Conservation (phyloP, 2,329 filamentous ascomycete genomes). For the Didymellaceae sp. region DNA sequence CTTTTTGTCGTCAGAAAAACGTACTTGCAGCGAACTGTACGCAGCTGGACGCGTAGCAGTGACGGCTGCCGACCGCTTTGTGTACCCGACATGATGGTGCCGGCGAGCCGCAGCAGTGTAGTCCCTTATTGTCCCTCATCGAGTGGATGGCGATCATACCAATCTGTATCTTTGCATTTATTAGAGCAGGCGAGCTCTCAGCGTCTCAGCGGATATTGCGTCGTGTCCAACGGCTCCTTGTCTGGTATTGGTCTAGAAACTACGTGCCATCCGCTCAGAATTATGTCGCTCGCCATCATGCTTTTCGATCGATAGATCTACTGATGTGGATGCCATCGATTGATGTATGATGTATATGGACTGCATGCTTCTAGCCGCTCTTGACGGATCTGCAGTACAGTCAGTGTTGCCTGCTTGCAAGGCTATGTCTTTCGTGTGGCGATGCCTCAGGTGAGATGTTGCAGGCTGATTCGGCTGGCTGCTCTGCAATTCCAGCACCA, state of each 20-base stretch:
- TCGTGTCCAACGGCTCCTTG: conserved; percentile 10
- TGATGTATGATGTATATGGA: background rate
- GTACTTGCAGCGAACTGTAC: too few relatives aligned
- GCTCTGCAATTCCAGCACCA: too few relatives aligned
- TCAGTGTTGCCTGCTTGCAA: background rate
- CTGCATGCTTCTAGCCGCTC: background rate
- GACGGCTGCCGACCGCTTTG: too few relatives aligned
- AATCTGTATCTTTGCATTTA: background rate
- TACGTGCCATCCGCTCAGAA: background rate
- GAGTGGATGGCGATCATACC: too few relatives aligned
- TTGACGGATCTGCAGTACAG: background rate
- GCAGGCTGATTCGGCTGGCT: too few relatives aligned
- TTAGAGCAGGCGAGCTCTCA: background rate
- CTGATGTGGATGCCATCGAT: background rate
- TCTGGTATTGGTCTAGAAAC: background rate
- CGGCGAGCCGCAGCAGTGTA: background rate
- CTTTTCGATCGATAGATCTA: background rate
- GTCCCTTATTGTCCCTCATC: too few relatives aligned
- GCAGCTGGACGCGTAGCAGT: too few relatives aligned
- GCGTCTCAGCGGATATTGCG: conserved; percentile 1
- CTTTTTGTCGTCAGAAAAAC: too few relatives aligned
- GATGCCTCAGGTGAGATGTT: too few relatives aligned
- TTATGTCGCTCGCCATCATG: background rate
- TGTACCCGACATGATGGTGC: background rate
- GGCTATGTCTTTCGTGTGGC: background rate